Evolutionary conservation across 2,329 filamentous ascomycete species (phyloP).

Genomic region (Aspergillus hortae): DNA sequence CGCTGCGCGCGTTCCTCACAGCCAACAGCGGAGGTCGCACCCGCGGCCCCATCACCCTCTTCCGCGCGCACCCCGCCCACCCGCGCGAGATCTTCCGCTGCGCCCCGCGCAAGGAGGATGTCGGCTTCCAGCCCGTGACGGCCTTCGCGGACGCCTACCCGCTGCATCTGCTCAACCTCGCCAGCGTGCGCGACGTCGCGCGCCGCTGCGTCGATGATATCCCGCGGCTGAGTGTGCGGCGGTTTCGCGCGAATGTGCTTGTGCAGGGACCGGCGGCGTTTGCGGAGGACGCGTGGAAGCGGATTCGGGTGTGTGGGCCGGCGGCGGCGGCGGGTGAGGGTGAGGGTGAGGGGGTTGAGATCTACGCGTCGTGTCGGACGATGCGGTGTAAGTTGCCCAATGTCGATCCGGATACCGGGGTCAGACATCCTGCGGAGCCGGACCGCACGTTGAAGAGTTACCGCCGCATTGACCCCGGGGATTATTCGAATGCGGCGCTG

Average conservation of each 20-base stretch:
- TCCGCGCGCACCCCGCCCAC: conserved; percentile 47
- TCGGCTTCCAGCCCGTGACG: conserved; percentile 53
- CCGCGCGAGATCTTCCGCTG: conserved; percentile 52
- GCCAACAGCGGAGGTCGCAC: conserved; percentile 4
- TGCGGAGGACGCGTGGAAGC: conserved; percentile 57
- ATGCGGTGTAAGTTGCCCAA: conserved; percentile 58
- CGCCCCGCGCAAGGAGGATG: conserved; percentile 49
- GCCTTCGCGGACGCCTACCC: conserved; percentile 60
- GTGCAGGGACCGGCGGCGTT: conserved; percentile 52
- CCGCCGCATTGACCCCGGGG: conserved; percentile 50
- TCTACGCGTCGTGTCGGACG: conserved; percentile 55
- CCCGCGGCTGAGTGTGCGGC: conserved; percentile 47
- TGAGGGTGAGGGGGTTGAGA: neutral
- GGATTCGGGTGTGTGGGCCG: conserved; percentile 27
- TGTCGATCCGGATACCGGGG: conserved; percentile 54
- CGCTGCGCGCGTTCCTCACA: conserved; percentile 48
- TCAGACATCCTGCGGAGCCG: conserved; percentile 47
- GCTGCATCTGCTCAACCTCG: conserved; percentile 53
- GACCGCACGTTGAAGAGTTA: conserved; percentile 48
- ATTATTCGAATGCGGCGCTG: conserved; percentile 46
- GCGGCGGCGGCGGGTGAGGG: neutral
- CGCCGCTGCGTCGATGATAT: conserved; percentile 36
- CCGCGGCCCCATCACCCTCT: conserved; percentile 50
- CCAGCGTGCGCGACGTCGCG: conserved; percentile 52
- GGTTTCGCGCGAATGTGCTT: conserved; percentile 59